Conservation (phyloP, 2,329 filamentous ascomycete genomes). For the Arthrinium puccinioides region DNA sequence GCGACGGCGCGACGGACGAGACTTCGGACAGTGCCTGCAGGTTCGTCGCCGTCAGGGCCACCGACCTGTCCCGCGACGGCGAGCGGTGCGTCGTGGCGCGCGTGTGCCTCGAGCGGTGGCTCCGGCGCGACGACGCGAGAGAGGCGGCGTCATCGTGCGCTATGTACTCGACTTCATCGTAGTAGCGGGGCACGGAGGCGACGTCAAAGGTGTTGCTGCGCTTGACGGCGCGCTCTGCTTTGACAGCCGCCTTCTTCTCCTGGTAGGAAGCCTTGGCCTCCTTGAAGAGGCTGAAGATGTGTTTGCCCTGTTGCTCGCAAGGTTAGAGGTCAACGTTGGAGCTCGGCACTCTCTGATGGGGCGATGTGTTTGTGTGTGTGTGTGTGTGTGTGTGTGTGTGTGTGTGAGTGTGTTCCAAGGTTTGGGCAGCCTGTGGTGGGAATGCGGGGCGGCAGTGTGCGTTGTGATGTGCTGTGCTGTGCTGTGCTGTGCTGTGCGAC, state of each 20-base stretch:
- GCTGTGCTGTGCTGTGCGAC: too few relatives aligned
- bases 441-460: too few relatives aligned
- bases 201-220: constrained; percentile 53
- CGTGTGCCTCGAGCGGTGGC: constrained; percentile 30
- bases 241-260: constrained; percentile 78
- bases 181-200: constrained; percentile 18
- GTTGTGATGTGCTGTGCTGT: too few relatives aligned
- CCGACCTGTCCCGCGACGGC: constrained; percentile 23
- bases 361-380: too few relatives aligned
- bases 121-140: constrained; percentile 34
- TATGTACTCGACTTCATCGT: constrained; percentile 21
- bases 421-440: too few relatives aligned
- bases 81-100: constrained; percentile 24
- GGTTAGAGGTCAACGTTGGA: too few relatives aligned
- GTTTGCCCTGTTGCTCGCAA: constrained; percentile 68
- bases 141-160: constrained; percentile 27
- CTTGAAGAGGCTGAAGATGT: constrained; percentile 83
- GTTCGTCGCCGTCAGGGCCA: constrained; percentile 43
- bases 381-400: too few relatives aligned
- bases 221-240: constrained; percentile 51
- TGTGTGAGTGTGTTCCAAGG: too few relatives aligned
- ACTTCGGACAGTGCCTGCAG: constrained; percentile 47
- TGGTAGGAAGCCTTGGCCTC: constrained; percentile 84
- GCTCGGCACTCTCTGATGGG: too few relatives aligned
- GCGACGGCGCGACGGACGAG: constrained; percentile 39